Conservation (phyloP, 345 rosid species). For the Arabidopsis suecica region DNA sequence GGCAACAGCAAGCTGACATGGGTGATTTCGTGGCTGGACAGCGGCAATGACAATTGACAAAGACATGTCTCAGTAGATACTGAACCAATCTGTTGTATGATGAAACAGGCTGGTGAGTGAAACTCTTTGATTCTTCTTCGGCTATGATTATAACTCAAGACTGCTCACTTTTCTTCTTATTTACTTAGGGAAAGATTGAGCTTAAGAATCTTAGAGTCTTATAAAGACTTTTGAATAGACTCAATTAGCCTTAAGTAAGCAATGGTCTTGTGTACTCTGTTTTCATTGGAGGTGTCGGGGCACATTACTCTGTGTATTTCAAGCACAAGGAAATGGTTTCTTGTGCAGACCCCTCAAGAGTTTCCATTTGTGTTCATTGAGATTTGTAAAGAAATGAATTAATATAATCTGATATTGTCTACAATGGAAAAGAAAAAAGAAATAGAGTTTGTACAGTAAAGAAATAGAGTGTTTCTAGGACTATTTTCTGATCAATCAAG, state of each 20-base stretch:
- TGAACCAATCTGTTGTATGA: slow-evolving; percentile 7
- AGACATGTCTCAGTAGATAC: slow-evolving; percentile 46
- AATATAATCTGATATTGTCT: slow-evolving; percentile 14
- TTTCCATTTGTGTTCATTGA: slow-evolving; percentile 6
- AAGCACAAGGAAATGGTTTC: not conserved
- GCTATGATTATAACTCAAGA: not conserved
- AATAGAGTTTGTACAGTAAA: slow-evolving; percentile 36
- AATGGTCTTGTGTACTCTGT: not conserved
- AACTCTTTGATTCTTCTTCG: not conserved
- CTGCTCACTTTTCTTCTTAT: not conserved
- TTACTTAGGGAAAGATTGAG: not conserved
- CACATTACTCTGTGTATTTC: slow-evolving; percentile 13
- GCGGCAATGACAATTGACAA: slow-evolving; percentile 64
- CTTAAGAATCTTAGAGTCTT: not conserved
- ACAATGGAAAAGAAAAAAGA: slow-evolving; percentile 8
- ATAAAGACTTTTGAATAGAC: not conserved
- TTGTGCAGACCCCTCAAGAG: not conserved
- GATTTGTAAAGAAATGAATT: not conserved
- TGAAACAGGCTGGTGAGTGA: slow-evolving; percentile 13
- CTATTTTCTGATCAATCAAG: slow-evolving; percentile 16
- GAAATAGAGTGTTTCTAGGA: slow-evolving; percentile 22
- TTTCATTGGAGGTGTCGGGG: not conserved
- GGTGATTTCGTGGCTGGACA: slow-evolving; percentile 59
- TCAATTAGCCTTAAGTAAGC: not conserved
- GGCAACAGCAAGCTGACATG: slow-evolving; percentile 62